Evolutionary conservation across 1,139 yeast species (phyloP), one percentile per base, ranked within the genome.

Genomic region (Blastobotrys persicus): DNA sequence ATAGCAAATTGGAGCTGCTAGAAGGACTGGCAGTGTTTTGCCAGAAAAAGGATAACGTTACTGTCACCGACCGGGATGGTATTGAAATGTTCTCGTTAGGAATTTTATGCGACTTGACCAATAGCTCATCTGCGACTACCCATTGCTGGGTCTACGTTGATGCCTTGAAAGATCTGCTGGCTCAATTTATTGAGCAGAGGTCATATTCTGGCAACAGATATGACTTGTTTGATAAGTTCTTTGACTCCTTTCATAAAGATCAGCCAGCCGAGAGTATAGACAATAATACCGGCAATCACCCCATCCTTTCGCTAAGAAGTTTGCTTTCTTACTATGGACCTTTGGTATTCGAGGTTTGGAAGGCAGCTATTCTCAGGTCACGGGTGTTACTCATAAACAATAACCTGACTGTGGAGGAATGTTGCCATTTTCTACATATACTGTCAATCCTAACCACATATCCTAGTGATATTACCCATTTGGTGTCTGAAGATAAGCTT

Each of bases 311-410:
- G 9, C 65, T 83, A 14, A 73, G 78, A 2, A 64, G 70, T 7
- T 66, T 82, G 37, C 63, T 85, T 44, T 72, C 76, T 37, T 63
- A 67, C 5, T 70, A 85, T 50, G 96, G 96, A 0, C 95, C 96
- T 0, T 68, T 85, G 44, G 71, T 85, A 1, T 87, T 85, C 60
- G 78, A 78, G 20, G 65, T 86, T 4, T 88, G 87, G 83, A 86
- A 85, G 63, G 75, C 82, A 33, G 78, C 84, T 4, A 65, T 89
- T 32, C 63, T 85, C 28, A 71, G 94, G 17, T 78, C 82, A 54
- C 73, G 82, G 37, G 73, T 88, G 7, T 55, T 88, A 9, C 65
- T 88, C 3, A 75, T 85, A 56, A 69, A 69, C 39, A 17, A 31
- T 16, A 31, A 16, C 13, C 19, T 28, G 60, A 32, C 56, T 1